phyloP scores from a whole-genome alignment of 1,139 yeast species.

The Saccharomycopsis phalli region DNA sequence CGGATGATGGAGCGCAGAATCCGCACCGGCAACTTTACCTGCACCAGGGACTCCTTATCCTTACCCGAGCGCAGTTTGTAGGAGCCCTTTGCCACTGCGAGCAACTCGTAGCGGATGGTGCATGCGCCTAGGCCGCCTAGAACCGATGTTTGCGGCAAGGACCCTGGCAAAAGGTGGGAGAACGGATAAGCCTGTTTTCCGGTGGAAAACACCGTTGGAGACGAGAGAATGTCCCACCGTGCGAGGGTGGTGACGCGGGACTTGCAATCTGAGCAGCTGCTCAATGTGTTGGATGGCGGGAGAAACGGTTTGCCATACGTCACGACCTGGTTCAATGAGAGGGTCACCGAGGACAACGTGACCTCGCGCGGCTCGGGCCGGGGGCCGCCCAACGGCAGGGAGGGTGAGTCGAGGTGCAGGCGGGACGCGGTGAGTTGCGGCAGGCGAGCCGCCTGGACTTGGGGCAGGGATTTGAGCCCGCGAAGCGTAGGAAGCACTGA shows the following conservation, averaged over 20 bases:
- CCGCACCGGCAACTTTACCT: constrained; percentile 57
- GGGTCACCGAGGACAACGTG: constrained; percentile 45
- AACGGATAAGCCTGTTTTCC: constrained; percentile 89
- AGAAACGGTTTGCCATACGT: constrained; percentile 57
- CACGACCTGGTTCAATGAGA: constrained; percentile 64
- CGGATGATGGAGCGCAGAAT: constrained; percentile 69
- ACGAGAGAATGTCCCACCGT: constrained; percentile 75
- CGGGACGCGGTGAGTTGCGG: constrained; percentile 15
- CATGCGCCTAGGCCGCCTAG: constrained; percentile 49
- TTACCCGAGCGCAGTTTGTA: constrained; percentile 25
- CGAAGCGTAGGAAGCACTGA: constrained; percentile 2
- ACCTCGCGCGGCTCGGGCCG: constrained; percentile 21
- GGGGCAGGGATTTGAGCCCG: not conserved
- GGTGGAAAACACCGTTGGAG: constrained; percentile 43
- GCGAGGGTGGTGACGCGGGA: constrained; percentile 54
- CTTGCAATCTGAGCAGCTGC: constrained; percentile 51
- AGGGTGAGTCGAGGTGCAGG: not conserved
- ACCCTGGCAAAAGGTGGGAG: constrained; percentile 84
- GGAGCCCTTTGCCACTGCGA: constrained; percentile 51
- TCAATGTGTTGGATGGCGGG: constrained; percentile 42
- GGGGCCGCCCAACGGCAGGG: constrained; percentile 1
- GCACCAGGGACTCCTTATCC: constrained; percentile 28
- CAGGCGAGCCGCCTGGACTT: constrained; percentile 2
- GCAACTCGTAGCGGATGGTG: constrained; percentile 61
- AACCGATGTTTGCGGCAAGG: constrained; percentile 72